A percentile compares a stretch with the other conserved stretches of the same genome.
These are phyloP conservation scores for Albatrellus sp. DNA, from an alignment of 1,284 basidiomycete genomes.

Conservation along the genomic window DNA sequence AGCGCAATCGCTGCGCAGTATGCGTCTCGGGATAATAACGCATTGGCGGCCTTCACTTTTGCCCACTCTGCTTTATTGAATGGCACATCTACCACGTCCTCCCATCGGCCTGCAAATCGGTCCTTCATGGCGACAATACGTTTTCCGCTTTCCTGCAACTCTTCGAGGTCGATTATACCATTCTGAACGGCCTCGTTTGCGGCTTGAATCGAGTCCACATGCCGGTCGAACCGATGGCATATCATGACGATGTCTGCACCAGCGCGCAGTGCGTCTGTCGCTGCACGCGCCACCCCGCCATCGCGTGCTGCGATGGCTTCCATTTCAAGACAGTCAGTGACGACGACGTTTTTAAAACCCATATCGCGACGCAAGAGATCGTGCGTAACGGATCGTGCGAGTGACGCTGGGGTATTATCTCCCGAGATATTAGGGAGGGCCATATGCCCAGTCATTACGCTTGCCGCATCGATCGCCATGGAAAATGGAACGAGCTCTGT, in stretches of 20 bases:
- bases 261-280: constrained; percentile 40
- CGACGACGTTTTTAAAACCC: constrained; percentile 41
- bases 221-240: constrained; percentile 45
- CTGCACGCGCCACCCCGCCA: constrained; percentile 39
- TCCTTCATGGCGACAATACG: constrained; percentile 39
- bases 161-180: constrained; percentile 27
- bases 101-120: constrained; percentile 35
- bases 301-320: constrained; percentile 41
- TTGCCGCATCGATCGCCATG: constrained; percentile 29
- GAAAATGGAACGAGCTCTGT: constrained; percentile 51
- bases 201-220: constrained; percentile 37
- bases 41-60: constrained; percentile 26
- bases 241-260: constrained; percentile 63
- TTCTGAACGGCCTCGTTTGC: constrained; percentile 34
- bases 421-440: constrained; percentile 45
- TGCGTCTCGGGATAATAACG: constrained; percentile 28
- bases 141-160: constrained; percentile 27
- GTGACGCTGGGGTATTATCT: constrained; percentile 40
- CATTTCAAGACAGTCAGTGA: constrained; percentile 65
- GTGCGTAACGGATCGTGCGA: constrained; percentile 39
- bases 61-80: constrained; percentile 21
- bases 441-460: constrained; percentile 64
- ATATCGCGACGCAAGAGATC: constrained; percentile 37
- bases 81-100: constrained; percentile 19
- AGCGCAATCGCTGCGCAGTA: constrained; percentile 36